Evolutionary conservation across 306 rosid species (phyloP).

Genomic region (Rubus idaeus): DNA sequence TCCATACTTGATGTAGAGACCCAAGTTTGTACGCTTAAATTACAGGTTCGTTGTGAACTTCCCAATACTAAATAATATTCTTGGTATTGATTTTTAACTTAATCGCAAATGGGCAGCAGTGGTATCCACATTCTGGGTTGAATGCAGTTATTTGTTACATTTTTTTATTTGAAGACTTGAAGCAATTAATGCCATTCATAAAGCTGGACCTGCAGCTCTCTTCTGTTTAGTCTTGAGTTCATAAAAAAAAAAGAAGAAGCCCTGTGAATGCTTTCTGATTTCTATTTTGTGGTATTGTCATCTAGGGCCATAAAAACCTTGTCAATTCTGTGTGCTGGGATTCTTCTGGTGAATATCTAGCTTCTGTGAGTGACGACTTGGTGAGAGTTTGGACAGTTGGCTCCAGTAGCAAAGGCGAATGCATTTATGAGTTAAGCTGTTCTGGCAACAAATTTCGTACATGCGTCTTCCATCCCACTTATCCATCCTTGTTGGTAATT

Average conservation of each 20-base stretch:
- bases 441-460: slow-evolving; percentile 46
- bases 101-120: too few species aligned
- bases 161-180: background rate
- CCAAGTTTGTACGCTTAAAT: slow-evolving; percentile 43
- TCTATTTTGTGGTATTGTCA: slow-evolving; percentile 11
- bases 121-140: background rate
- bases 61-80: background rate
- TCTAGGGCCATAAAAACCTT: slow-evolving; percentile 62
- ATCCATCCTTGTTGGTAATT: slow-evolving; percentile 46
- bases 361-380: slow-evolving; percentile 70
- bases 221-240: background rate
- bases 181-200: background rate
- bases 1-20: slow-evolving; percentile 68
- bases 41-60: slow-evolving; percentile 45
- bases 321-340: slow-evolving; percentile 78
- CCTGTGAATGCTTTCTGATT: background rate
- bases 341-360: slow-evolving; percentile 58
- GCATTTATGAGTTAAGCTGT: slow-evolving; percentile 45
- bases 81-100: background rate
- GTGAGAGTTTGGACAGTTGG: slow-evolving; percentile 63
- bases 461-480: slow-evolving; percentile 68
- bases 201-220: background rate
- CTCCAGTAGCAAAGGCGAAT: slow-evolving; percentile 48
- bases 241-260: background rate
- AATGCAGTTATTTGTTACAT: slow-evolving; percentile 5